Evolutionary conservation across 2,329 filamentous ascomycete genomes (phyloP).

Genomic region (Tolypocladium guangdongense): DNA sequence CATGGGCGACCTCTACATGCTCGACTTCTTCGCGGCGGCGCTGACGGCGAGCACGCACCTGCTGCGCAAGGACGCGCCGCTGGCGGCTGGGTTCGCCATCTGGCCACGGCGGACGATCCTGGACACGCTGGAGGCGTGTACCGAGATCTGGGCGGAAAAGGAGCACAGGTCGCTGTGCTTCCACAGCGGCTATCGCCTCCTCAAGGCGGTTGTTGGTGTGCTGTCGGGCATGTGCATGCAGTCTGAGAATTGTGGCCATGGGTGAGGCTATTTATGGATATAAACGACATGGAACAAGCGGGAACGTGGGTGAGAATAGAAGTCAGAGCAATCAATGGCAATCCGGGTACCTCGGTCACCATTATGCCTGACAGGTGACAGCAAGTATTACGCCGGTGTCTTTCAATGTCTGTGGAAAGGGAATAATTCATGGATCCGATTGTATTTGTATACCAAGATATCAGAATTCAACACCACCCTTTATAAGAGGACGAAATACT

Average conservation of each 20-base stretch:
- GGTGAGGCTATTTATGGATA: background rate
- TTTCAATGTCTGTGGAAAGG: no score
- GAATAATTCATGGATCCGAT: background rate
- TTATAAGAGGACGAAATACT: no score
- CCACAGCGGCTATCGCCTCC: background rate
- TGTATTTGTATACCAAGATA: background rate
- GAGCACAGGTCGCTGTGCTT: constrained; percentile 2
- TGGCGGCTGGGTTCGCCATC: constrained; percentile 3
- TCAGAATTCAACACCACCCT: no score
- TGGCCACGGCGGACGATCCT: constrained; percentile 5
- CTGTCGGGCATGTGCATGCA: background rate
- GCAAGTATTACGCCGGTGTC: no score
- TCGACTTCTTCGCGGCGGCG: constrained; percentile 4
- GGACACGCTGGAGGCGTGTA: constrained; percentile 4
- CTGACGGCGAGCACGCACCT: constrained; percentile 5
- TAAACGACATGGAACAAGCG: no score
- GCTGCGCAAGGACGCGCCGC: constrained; percentile 4
- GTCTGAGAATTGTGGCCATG: background rate
- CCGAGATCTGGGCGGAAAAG: constrained; percentile 3
- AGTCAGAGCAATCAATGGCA: background rate
- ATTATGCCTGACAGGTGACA: background rate
- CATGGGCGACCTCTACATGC: constrained; percentile 3
- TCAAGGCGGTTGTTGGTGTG: background rate
- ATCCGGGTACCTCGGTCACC: no score
- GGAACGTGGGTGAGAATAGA: no score